Conservation (phyloP, 192 early-diverging fungal species). For the Umbelopsis vinacea region DNA sequence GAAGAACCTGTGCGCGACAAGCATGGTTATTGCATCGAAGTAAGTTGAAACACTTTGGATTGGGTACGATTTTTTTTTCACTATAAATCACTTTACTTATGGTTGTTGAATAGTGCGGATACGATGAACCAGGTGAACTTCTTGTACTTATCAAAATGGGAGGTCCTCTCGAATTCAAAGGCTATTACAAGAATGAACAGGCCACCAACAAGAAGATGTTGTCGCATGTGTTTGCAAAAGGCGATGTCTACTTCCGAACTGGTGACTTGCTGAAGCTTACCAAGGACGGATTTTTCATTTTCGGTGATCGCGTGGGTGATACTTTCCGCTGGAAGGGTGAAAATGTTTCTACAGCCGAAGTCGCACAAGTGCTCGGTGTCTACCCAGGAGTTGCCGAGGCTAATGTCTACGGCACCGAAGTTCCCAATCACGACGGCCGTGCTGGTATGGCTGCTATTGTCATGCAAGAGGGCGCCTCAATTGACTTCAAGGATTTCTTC, state of each 20-base stretch:
- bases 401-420: constrained; percentile 66
- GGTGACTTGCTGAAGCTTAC: constrained; percentile 63
- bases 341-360: constrained; percentile 65
- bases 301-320: constrained; percentile 73
- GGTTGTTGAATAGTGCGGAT: constrained; percentile 19
- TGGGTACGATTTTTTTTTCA: no score
- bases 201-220: constrained; percentile 57
- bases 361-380: constrained; percentile 55
- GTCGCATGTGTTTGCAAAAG: constrained; percentile 59
- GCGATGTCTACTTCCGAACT: constrained; percentile 60
- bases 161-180: constrained; percentile 42
- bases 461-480: constrained; percentile 38
- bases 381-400: constrained; percentile 58
- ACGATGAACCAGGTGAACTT: constrained; percentile 63
- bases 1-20: constrained; percentile 57
- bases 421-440: constrained; percentile 63
- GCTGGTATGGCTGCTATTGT: constrained; percentile 71
- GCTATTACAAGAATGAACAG: constrained; percentile 56
- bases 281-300: constrained; percentile 60
- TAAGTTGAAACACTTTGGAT: background rate
- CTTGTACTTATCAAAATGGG: constrained; percentile 46
- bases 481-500: constrained; percentile 46
- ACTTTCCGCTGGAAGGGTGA: constrained; percentile 76
- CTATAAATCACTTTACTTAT: no score
- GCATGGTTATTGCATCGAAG: constrained; percentile 57